Conservation (phyloP, 139 green algal genomes). For the Astrephomene gubernaculifera region DNA sequence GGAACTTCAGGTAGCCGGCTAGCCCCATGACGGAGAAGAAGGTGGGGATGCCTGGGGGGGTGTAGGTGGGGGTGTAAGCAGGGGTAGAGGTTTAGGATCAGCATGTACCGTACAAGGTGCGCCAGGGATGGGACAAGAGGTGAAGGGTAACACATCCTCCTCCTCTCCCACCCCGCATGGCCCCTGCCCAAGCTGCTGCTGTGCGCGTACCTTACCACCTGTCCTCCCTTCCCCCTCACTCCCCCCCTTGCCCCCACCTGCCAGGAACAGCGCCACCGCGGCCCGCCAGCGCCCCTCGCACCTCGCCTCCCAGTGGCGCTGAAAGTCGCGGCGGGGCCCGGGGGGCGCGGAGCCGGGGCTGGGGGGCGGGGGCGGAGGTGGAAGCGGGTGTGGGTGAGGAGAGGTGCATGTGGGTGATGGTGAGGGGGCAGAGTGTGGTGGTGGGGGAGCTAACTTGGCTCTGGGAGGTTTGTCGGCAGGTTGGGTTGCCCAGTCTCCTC, state of each 20-base stretch:
- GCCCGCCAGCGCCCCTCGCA: constrained; percentile 34
- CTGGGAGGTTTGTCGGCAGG: no score
- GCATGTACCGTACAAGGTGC: no score
- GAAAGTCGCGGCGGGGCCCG: constrained; percentile 23
- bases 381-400: neutral
- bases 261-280: constrained; percentile 24
- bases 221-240: no score
- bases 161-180: no score
- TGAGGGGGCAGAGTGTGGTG: neutral
- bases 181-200: no score
- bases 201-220: no score
- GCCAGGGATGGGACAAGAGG: no score
- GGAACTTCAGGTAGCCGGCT: constrained; percentile 32
- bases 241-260: no score
- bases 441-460: no score
- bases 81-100: neutral
- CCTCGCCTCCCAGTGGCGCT: constrained; percentile 25
- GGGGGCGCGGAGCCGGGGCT: constrained; percentile 4
- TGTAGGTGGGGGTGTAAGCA: neutral
- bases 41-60: constrained; percentile 27
- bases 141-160: no score
- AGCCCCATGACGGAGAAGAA: constrained; percentile 38
- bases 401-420: neutral
- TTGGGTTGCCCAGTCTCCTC: no score
- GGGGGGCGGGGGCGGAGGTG: neutral